Evolutionary conservation across 108 stramenopile genomes (phyloP), one percentile per base, ranked within the genome.

Genomic region (Ochromonas danica): DNA sequence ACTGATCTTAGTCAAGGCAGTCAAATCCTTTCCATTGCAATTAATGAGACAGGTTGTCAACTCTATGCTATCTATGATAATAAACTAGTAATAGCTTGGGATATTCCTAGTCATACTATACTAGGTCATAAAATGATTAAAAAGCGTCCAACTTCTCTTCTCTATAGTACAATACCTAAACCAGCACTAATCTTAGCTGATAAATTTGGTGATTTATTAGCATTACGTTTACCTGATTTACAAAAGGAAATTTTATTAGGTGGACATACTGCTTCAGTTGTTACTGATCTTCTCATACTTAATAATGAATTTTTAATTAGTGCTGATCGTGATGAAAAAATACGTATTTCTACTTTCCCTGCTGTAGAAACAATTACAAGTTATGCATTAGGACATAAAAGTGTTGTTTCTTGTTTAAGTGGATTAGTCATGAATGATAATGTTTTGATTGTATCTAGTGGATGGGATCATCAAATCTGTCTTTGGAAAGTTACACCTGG

Each of bases 311-410:
- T 67, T 3, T 33, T 67, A 6, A 25, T 36, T 36, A 67, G 30
- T 67, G 3, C 33, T 31, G 63, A 67, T 36, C 17, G 63, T 10
- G 63, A 67, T 67, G 63, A 67, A 36, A 67, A 67, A 36, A 36
- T 67, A 14, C 27, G 35, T 35, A 6, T 67, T 6, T 31, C 30
- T 67, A 35, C 17, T 10, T 67, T 67, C 35, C 63, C 63, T 36
- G 35, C 6, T 36, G 35, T 33, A 25, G 31, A 22, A 36, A 36
- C 27, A 31, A 36, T 67, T 35, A 6, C 6, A 22, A 25, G 63
- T 10, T 67, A 67, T 67, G 3, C 10, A 10, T 67, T 67, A 36
- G 35, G 35, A 14, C 63, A 67, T 36, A 67, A 22, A 36, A 67
- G 31, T 36, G 63, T 67, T 67, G 31, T 67, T 10, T 35, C 63